These are phyloP conservation scores for Aspergillus chevalieri DNA, from an alignment of 2,329 filamentous ascomycete genomes.

Conservation along the genomic window DNA sequence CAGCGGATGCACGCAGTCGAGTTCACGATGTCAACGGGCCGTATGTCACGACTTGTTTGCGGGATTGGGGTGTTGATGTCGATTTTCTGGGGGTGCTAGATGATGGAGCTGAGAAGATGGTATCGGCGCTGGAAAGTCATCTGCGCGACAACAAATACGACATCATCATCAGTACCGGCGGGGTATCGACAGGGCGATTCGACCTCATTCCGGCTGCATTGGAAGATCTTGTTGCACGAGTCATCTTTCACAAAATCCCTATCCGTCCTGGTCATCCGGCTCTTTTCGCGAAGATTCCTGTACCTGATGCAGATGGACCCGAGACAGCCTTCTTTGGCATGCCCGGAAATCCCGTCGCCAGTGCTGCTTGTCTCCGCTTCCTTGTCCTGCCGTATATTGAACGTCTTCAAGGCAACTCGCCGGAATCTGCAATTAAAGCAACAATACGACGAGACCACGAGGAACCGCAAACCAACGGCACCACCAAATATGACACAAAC, in stretches of 20 bases:
- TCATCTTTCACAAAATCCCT: constrained; percentile 21
- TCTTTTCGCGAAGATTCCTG: constrained; percentile 19
- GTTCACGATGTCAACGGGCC: constrained; percentile 21
- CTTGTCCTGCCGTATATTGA: constrained; percentile 22
- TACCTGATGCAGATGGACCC: background rate
- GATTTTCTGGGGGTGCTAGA: constrained; percentile 15
- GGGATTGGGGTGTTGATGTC: constrained; percentile 9
- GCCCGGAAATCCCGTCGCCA: constrained; percentile 22
- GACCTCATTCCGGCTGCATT: constrained; percentile 19
- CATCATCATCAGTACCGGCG: constrained; percentile 22
- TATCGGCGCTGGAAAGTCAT: constrained; percentile 5
- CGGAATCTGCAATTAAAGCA: background rate
- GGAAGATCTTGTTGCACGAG: constrained; percentile 13
- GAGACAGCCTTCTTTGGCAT: constrained; percentile 21
- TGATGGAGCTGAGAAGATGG: constrained; percentile 10
- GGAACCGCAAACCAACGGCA: background rate
- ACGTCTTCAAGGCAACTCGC: constrained; percentile 7
- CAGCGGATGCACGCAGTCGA: background rate
- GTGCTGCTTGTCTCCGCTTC: constrained; percentile 24
- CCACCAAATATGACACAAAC: background rate
- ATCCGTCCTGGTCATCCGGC: constrained; percentile 26
- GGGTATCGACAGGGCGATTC: constrained; percentile 22
- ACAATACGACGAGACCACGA: background rate
- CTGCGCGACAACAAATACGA: constrained; percentile 11
- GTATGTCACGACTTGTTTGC: constrained; percentile 14